These are phyloP conservation scores for Ascodesmis nigricans DNA, from an alignment of 495 filamentous ascomycete genomes.

Conservation along the genomic window DNA sequence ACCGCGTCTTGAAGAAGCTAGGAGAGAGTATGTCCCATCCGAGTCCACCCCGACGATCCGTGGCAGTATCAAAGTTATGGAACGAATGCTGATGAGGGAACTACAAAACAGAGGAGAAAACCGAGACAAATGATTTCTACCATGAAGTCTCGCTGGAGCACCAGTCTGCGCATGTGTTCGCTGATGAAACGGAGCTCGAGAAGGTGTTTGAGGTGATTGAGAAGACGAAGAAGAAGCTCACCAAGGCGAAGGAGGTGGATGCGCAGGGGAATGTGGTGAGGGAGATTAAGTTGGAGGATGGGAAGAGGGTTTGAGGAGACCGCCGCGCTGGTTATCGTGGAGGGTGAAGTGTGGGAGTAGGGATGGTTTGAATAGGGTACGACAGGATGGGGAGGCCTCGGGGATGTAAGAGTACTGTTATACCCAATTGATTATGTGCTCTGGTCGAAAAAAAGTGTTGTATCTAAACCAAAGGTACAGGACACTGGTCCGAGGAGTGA, in stretches of 20 bases:
- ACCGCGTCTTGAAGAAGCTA: constrained; percentile 83
- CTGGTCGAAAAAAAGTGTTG: no score
- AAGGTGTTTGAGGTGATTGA: constrained; percentile 69
- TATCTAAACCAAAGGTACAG: no score
- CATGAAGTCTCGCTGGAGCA: constrained; percentile 70
- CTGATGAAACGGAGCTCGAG: constrained; percentile 33
- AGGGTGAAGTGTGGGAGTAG: no score
- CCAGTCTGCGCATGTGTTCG: constrained; percentile 52
- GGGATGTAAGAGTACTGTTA: no score
- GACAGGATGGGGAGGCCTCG: no score
- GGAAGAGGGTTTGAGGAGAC: no score
- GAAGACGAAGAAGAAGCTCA: constrained; percentile 90
- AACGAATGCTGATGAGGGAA: not conserved
- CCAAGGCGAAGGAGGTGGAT: constrained; percentile 37
- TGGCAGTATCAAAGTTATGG: not conserved
- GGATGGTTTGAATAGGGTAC: no score
- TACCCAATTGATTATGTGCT: no score
- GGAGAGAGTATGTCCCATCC: constrained; percentile 39
- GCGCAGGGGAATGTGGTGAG: no score
- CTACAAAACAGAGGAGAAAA: constrained; percentile 46
- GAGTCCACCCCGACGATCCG: not conserved
- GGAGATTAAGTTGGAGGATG: no score
- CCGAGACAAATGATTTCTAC: constrained; percentile 10
- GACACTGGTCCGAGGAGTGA: no score
- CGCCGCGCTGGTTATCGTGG: no score